Evolutionary conservation across 208 protist species (phyloP), one percentile per base, ranked within the genome.

Genomic region (Tritrichomonas foetus): DNA sequence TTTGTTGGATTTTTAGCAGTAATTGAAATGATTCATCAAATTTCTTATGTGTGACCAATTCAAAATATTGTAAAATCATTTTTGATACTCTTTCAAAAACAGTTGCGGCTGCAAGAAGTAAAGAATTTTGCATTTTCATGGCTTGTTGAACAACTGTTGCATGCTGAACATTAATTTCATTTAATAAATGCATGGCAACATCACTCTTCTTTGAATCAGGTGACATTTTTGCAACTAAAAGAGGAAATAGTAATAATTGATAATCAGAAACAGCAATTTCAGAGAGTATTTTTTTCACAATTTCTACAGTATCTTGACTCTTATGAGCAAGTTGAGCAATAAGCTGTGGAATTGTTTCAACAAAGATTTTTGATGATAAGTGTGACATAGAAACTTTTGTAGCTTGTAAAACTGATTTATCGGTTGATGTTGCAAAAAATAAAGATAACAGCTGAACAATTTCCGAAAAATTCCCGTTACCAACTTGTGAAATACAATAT

Each of bases 321-420:
- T 25, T 25, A 82, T 82, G 74, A 30, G 74, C 47, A n/a, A 82
- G 41, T 82, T 82, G 74, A n/a, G 74, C 74, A 20, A 82, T 82
- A 9, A 82, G 30, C 20, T 82, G 74, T 50, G 74, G 74, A 1
- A 82, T 14, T 30, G n/a, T 47, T 11, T 82, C 74, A 50, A 82
- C n/a, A 41, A 82, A 82, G n/a, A 27, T 50, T n/a, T 33, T 33
- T 20, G n/a, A 47, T 13, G 33, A 14, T 47, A 82, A 47, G 30
- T 41, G n/a, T 33, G 11, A 33, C 30, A 82, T 50, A 25, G n/a
- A 20, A n/a, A 50, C 41, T 47, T 20, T 50, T n/a, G 41, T 82
- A n/a, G 30, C 14, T 22, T 82, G 3, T n/a, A 82, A 82, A n/a
- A 82, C 50, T 20, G 47, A 50, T 53, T 3, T 33, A 50, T 82